Evolutionary conservation across 805 yeast species (phyloP).

Genomic region (Ascoidea asiatica): DNA sequence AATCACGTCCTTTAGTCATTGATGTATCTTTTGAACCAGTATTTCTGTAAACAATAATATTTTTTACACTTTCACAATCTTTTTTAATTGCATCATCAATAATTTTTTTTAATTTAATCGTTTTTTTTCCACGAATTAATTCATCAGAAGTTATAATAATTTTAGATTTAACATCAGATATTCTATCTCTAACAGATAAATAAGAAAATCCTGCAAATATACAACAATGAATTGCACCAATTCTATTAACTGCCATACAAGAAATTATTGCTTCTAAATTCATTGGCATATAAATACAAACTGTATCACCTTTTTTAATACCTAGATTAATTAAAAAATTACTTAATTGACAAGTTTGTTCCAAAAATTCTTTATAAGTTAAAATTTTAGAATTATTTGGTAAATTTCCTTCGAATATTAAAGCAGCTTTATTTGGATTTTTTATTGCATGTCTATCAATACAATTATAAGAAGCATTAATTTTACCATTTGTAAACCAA

Average conservation of each 20-base stretch:
- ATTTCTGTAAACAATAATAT: constrained; percentile 79
- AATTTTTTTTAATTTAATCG: constrained; percentile 81
- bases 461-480: constrained; percentile 87
- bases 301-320: constrained; percentile 88
- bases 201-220: constrained; percentile 95
- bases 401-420: constrained; percentile 91
- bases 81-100: constrained; percentile 84
- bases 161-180: constrained; percentile 74
- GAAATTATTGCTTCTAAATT: constrained; percentile 91
- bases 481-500: constrained; percentile 89
- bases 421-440: constrained; percentile 73
- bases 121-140: constrained; percentile 91
- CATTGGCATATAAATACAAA: constrained; percentile 95
- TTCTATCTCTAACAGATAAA: constrained; percentile 83
- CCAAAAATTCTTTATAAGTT: constrained; percentile 77
- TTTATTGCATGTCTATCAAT: constrained; percentile 91
- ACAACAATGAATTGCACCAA: constrained; percentile 94
- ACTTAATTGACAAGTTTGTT: constrained; percentile 77
- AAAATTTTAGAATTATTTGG: constrained; percentile 57
- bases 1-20: constrained; percentile 44
- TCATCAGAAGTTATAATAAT: constrained; percentile 91
- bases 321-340: constrained; percentile 76
- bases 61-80: constrained; percentile 53
- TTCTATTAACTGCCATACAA: constrained; percentile 83
- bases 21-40: constrained; percentile 57